A percentile compares a stretch with the other conserved stretches of the same genome.
phyloP scores from a whole-genome alignment of 345 rosid genomes.

The Brassica incana region DNA sequence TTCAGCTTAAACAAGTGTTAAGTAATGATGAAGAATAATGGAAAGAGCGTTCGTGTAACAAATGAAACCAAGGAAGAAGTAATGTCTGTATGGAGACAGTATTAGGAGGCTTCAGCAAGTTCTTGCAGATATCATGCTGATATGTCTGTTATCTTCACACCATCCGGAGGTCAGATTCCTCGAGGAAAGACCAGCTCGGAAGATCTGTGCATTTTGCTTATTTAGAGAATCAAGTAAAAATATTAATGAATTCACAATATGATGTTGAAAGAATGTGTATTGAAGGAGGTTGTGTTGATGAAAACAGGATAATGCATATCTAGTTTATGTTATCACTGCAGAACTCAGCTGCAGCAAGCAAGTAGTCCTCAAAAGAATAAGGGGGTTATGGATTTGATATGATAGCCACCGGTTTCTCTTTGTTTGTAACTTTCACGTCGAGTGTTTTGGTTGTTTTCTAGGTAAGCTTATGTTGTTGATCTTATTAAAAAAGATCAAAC shows the following conservation, averaged over 20 bases:
- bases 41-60: conserved; percentile 54
- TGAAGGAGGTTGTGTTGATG: conserved; percentile 15
- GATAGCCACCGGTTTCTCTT: no score
- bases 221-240: no score
- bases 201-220: conserved; percentile 66
- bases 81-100: conserved; percentile 71
- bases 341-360: no score
- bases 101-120: conserved; percentile 75
- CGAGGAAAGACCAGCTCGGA: conserved; percentile 67
- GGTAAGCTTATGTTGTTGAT: no score
- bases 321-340: no score
- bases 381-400: no score
- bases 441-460: no score
- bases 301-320: conserved; percentile 57
- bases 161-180: conserved; percentile 50
- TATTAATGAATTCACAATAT: neutral
- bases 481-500: no score
- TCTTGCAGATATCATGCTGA: conserved; percentile 64
- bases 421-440: no score
- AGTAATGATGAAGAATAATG: conserved; percentile 67
- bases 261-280: conserved; percentile 1
- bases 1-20: conserved; percentile 59
- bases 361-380: no score
- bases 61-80: conserved; percentile 56
- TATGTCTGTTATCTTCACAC: conserved; percentile 57